Evolutionary conservation across 2,329 filamentous ascomycete species (phyloP).

Genomic region (Fonsecaea erecta): DNA sequence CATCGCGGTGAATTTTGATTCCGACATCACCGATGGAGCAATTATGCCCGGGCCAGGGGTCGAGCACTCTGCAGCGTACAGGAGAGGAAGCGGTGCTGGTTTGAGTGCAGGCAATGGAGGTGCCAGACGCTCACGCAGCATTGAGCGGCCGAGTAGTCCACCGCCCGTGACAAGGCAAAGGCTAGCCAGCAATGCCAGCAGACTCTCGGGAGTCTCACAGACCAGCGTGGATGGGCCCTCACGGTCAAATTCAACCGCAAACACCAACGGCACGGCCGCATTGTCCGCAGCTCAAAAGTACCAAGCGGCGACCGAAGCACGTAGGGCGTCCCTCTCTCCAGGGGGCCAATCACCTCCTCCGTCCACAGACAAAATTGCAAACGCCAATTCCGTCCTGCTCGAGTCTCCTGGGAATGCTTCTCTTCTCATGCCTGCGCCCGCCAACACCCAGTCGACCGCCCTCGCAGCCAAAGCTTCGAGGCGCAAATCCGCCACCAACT

Average conservation of each 20-base stretch:
- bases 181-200: constrained; percentile 31
- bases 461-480: constrained; percentile 17
- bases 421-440: constrained; percentile 29
- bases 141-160: constrained; percentile 9
- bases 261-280: constrained; percentile 8
- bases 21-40: constrained; percentile 35
- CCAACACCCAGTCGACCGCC: constrained; percentile 26
- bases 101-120: constrained; percentile 6
- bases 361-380: background rate
- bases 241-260: constrained; percentile 18
- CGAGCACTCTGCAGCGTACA: constrained; percentile 3
- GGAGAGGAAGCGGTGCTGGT: constrained; percentile 13
- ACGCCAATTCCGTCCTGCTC: constrained; percentile 25
- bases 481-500: constrained; percentile 21
- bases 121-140: background rate
- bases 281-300: constrained; percentile 33
- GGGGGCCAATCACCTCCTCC: constrained; percentile 25
- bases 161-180: constrained; percentile 30
- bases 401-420: constrained; percentile 26
- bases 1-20: constrained; percentile 36
- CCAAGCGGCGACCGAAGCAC: constrained; percentile 31
- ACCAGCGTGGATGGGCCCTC: constrained; percentile 13
- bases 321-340: constrained; percentile 27
- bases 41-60: background rate
- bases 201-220: constrained; percentile 18